Conservation (phyloP, 768 basidiomycete genomes). For the Pleurotus sapidus region DNA sequence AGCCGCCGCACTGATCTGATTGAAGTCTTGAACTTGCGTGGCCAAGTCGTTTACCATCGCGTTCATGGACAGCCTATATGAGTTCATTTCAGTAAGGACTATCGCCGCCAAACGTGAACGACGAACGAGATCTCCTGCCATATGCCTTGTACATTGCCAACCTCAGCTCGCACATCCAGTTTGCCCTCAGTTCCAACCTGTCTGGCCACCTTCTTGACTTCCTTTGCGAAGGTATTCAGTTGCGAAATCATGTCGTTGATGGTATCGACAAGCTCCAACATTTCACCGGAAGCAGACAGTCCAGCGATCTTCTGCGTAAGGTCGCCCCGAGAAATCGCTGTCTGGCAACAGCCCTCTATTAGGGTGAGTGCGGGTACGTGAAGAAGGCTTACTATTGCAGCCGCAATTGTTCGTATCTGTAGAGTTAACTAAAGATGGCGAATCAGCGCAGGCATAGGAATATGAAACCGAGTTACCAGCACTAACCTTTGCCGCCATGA, state of each 20-base stretch:
- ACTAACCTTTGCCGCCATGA: conserved; percentile 88
- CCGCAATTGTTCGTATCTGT: conserved; percentile 91
- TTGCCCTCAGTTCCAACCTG: conserved; percentile 98
- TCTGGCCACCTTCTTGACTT: conserved; percentile 89
- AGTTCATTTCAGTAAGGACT: neutral
- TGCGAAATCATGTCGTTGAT: conserved; percentile 84
- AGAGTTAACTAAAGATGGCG: conserved; percentile 62
- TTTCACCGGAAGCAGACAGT: conserved; percentile 91
- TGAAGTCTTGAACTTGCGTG: conserved; percentile 96
- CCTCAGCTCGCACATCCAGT: conserved; percentile 94
- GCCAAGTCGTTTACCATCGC: conserved; percentile 95
- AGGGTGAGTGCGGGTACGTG: neutral
- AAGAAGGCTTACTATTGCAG: conserved; percentile 67
- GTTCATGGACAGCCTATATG: conserved; percentile 83
- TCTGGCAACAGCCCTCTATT: conserved; percentile 26
- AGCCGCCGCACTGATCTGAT: conserved; percentile 95
- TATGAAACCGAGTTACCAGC: neutral
- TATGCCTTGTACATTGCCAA: conserved; percentile 93
- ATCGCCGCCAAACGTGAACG: neutral
- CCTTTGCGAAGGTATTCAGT: conserved; percentile 49
- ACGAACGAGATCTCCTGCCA: conserved; percentile 98
- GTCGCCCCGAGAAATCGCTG: conserved; percentile 91
- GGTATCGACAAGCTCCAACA: conserved; percentile 91
- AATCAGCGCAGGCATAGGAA: neutral
- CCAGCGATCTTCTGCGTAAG: conserved; percentile 90